These are phyloP conservation scores for Stephania cephalantha DNA, from an alignment of 164 flowering plant species.

Conservation along the genomic window DNA sequence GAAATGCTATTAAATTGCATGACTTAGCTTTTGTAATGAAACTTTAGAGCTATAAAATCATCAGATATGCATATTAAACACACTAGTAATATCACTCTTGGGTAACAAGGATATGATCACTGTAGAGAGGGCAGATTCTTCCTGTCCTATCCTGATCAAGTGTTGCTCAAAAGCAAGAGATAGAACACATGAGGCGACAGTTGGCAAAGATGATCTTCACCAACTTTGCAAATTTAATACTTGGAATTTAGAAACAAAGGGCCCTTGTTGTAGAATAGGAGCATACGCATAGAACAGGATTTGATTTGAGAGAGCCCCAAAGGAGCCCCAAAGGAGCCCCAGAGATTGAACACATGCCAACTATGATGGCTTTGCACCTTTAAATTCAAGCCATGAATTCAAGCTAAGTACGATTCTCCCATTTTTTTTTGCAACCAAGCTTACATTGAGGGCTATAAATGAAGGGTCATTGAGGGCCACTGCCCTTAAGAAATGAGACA, in stretches of 20 bases:
- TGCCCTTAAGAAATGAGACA: neutral
- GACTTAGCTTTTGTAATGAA: neutral
- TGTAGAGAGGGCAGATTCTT: constrained; percentile 14
- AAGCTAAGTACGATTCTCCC: constrained; percentile 19
- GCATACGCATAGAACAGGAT: constrained; percentile 13
- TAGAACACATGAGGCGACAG: constrained; percentile 24
- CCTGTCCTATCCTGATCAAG: constrained; percentile 9
- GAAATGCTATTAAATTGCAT: neutral
- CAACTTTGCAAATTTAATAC: constrained; percentile 15
- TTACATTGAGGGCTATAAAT: neutral
- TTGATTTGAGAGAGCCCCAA: constrained; percentile 11
- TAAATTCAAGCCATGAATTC: constrained; percentile 37
- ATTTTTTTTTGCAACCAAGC: neutral
- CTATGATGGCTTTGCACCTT: constrained; percentile 29
- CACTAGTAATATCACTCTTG: neutral
- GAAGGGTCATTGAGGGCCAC: neutral
- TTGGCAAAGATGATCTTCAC: constrained; percentile 25
- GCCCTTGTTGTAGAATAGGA: constrained; percentile 14
- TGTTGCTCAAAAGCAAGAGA: constrained; percentile 3
- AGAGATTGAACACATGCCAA: constrained; percentile 36
- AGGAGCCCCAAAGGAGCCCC: constrained; percentile 11
- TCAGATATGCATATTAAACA: neutral
- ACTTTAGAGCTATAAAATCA: neutral
- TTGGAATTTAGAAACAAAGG: constrained; percentile 20
- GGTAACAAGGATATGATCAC: neutral